A percentile compares a stretch with the other conserved stretches of the same genome.
Evolutionary conservation across 768 basidiomycete species (phyloP).

Genomic region (Psilocybe sp.): DNA sequence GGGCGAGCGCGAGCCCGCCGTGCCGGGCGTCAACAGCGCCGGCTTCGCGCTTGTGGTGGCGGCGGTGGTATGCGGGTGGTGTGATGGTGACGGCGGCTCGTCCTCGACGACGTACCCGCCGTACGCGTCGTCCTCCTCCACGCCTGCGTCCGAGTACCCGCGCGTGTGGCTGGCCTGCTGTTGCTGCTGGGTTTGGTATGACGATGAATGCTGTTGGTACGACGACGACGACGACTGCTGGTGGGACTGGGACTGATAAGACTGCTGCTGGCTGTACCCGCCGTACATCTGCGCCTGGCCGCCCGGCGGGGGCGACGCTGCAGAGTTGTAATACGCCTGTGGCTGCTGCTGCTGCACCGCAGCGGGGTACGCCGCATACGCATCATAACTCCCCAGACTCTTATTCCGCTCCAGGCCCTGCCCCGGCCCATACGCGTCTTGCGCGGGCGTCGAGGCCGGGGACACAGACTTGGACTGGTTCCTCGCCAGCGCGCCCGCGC

Average conservation of each 20-base stretch:
- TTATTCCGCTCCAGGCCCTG: too few relatives aligned
- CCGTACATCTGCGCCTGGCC: background rate
- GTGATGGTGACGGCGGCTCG: background rate
- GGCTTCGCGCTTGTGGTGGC: too few relatives aligned
- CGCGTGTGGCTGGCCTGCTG: background rate
- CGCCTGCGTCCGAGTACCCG: conserved; percentile 15
- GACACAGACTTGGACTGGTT: conserved; percentile 7
- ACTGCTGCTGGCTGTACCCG: background rate
- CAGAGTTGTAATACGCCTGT: background rate
- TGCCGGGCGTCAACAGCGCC: background rate
- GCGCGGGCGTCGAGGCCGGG: conserved; percentile 1
- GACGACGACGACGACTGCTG: background rate
- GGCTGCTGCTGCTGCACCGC: background rate
- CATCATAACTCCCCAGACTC: too few relatives aligned
- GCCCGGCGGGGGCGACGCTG: background rate
- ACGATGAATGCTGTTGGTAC: conserved; percentile 1
- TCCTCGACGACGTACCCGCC: conserved; percentile 29
- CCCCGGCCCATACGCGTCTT: background rate
- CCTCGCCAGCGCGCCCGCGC: conserved; percentile 17
- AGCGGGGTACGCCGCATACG: background rate
- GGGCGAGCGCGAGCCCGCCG: background rate
- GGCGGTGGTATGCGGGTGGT: too few relatives aligned
- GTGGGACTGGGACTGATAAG: conserved; percentile 3
- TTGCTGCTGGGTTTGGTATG: conserved; percentile 2
- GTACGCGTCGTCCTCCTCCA: conserved; percentile 27